A percentile compares a stretch with the other conserved stretches of the same genome.
These are phyloP conservation scores for Hypomontagnella submonticulosa DNA, from an alignment of 495 filamentous ascomycete genomes.

Conservation along the genomic window DNA sequence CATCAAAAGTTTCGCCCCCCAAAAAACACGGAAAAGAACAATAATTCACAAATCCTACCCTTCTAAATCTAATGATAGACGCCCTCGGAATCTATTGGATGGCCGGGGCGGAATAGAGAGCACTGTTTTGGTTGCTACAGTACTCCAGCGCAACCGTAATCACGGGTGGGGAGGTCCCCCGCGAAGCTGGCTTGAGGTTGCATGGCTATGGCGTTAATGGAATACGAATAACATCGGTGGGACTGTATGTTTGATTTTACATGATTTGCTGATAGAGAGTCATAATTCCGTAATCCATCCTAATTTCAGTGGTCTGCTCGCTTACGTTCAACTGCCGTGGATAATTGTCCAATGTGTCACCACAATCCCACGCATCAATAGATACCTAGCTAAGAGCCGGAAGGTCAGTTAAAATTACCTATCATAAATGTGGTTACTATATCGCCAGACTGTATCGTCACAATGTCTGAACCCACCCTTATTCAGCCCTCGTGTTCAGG, in stretches of 20 bases:
- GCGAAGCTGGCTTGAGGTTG: conserved; percentile 41
- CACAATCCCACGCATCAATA: conserved; percentile 9
- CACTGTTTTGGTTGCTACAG: conserved; percentile 35
- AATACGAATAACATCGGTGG: conserved; percentile 39
- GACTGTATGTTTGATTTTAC: conserved; percentile 34
- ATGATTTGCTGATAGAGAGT: conserved; percentile 45
- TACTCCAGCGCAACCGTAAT: conserved; percentile 38
- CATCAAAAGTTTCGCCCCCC: conserved; percentile 23
- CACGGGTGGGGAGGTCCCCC: conserved; percentile 32
- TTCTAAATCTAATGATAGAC: conserved; percentile 42
- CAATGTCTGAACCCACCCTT: conserved; percentile 5
- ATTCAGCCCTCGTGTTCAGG: conserved; percentile 23
- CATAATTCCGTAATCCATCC: conserved; percentile 43
- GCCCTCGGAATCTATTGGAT: conserved; percentile 37
- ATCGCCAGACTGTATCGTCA: conserved; percentile 19
- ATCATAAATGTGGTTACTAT: conserved; percentile 20
- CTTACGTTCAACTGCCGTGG: conserved; percentile 11
- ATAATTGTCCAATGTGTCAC: conserved; percentile 15
- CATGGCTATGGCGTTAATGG: conserved; percentile 46
- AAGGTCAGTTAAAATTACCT: conserved; percentile 19
- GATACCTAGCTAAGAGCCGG: conserved; percentile 1
- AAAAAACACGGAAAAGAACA: conserved; percentile 33
- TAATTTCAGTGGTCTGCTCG: conserved; percentile 22
- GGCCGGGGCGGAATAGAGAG: conserved; percentile 31
- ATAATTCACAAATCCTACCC: conserved; percentile 25